These are phyloP conservation scores for Russula dissimulans DNA, from an alignment of 768 basidiomycete genomes.

Conservation along the genomic window DNA sequence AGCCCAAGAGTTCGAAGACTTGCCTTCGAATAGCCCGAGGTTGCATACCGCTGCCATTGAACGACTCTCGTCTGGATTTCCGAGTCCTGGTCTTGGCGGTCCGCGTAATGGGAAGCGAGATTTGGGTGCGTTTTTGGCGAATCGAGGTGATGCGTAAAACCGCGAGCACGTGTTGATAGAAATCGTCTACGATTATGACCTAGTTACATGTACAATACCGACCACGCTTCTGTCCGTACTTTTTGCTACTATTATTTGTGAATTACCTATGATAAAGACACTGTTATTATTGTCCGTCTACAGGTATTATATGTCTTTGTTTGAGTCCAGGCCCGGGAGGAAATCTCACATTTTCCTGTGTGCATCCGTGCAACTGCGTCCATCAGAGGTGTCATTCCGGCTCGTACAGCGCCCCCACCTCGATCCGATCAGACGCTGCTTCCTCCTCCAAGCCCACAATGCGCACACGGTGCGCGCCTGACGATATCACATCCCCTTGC, in stretches of 20 bases:
- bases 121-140: slow-evolving; percentile 15
- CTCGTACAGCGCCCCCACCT: too few relatives aligned
- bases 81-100: slow-evolving; percentile 13
- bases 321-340: too few relatives aligned
- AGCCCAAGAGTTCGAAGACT: slow-evolving; percentile 30
- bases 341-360: too few relatives aligned
- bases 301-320: too few relatives aligned
- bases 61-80: slow-evolving; percentile 8
- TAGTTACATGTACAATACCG: neutral
- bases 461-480: neutral
- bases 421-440: too few relatives aligned
- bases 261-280: neutral
- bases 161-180: neutral
- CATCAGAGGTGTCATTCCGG: neutral
- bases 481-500: neutral
- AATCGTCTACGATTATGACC: neutral
- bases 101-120: slow-evolving; percentile 10
- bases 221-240: neutral
- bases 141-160: slow-evolving; percentile 2
- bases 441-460: neutral
- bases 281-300: neutral
- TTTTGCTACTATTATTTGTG: neutral
- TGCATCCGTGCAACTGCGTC: neutral
- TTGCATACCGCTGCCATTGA: slow-evolving; percentile 9
- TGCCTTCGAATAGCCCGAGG: slow-evolving; percentile 18